Conservation (phyloP, 2,329 filamentous ascomycete genomes). For the Achaetomium macrosporum region DNA sequence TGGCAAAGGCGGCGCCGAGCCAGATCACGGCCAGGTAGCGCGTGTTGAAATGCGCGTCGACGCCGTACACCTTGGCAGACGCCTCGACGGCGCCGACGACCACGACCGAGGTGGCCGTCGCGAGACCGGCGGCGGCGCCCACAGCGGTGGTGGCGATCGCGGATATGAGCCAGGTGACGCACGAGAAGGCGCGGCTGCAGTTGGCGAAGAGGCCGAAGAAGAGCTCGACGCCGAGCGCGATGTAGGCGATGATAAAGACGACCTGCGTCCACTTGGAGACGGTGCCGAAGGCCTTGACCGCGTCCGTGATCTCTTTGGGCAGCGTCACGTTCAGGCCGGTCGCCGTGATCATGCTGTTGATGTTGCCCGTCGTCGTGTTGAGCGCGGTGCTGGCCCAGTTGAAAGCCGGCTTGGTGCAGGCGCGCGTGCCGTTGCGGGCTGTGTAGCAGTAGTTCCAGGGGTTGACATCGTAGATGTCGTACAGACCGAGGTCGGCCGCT, state of each 20-base stretch:
- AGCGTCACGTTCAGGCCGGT: constrained; percentile 55
- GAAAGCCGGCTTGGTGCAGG: constrained; percentile 66
- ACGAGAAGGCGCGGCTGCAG: constrained; percentile 75
- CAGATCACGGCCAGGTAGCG: constrained; percentile 68
- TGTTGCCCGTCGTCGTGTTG: constrained; percentile 49
- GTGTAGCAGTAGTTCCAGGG: constrained; percentile 84
- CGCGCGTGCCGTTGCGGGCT: constrained; percentile 47
- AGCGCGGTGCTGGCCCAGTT: constrained; percentile 73
- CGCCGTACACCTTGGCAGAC: constrained; percentile 64
- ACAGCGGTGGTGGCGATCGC: constrained; percentile 50
- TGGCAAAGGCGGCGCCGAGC: constrained; percentile 71
- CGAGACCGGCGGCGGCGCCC: constrained; percentile 62
- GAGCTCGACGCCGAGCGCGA: constrained; percentile 65
- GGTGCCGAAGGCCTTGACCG: constrained; percentile 66
- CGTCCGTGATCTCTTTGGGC: constrained; percentile 59
- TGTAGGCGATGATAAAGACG: constrained; percentile 68
- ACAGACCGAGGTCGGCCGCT: constrained; percentile 54
- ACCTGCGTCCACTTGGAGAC: constrained; percentile 79
- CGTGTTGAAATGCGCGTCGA: constrained; percentile 60
- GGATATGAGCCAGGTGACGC: constrained; percentile 73
- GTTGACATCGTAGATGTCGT: constrained; percentile 72
- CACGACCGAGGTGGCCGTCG: constrained; percentile 67
- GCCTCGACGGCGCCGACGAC: constrained; percentile 64
- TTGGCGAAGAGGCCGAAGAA: constrained; percentile 75
- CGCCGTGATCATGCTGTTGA: constrained; percentile 49